Conservation (phyloP, 345 rosid species). For the Brassica napus region DNA sequence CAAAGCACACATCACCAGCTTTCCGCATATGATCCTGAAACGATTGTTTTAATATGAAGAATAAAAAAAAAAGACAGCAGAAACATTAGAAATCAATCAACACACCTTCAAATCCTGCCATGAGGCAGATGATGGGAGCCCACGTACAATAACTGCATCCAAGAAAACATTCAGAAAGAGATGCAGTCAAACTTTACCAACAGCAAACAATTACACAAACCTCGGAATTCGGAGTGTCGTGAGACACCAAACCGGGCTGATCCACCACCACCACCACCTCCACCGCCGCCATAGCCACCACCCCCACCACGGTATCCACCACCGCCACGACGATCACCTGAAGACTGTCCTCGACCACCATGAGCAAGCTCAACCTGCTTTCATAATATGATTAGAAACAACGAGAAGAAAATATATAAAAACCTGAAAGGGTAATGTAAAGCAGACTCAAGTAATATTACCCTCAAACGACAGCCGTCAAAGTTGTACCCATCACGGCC, state of each 20-base stretch:
- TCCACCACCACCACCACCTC: constrained; percentile 48
- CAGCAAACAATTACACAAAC: constrained; percentile 39
- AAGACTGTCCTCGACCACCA: constrained; percentile 88
- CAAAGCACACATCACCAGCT: constrained; percentile 97
- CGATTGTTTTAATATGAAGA: constrained; percentile 13
- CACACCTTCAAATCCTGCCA: constrained; percentile 97
- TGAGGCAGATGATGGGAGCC: constrained; percentile 91
- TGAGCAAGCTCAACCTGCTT: constrained; percentile 97
- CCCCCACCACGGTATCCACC: constrained; percentile 53
- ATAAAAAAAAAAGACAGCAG: background rate
- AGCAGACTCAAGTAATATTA: no score
- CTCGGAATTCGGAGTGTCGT: constrained; percentile 92
- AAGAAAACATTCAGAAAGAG: background rate
- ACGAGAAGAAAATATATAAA: no score
- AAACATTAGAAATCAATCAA: background rate
- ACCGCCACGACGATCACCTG: constrained; percentile 76
- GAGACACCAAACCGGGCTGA: constrained; percentile 63
- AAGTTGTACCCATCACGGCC: constrained; percentile 90
- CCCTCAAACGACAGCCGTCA: constrained; percentile 72
- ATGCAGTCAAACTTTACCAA: background rate
- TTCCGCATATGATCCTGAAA: constrained; percentile 95
- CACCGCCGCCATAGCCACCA: constrained; percentile 25
- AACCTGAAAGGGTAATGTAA: no score
- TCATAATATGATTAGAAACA: constrained; percentile 19
- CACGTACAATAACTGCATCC: constrained; percentile 75